Evolutionary conservation across 371 early-diverging fungal species (phyloP).

Genomic region (Mortierella sp.): DNA sequence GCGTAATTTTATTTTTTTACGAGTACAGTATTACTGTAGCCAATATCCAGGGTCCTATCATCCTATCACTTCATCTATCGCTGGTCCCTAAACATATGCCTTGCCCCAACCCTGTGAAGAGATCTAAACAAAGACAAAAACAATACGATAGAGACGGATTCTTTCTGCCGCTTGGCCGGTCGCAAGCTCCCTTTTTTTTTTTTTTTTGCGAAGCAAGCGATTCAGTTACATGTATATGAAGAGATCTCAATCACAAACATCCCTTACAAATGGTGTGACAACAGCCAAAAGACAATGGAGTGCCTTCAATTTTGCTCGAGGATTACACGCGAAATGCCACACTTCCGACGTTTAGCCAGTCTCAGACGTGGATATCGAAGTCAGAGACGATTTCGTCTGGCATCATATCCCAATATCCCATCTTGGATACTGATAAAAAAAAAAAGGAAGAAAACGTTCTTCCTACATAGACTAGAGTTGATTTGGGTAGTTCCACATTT

Average conservation of each 20-base stretch:
- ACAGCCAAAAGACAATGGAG: neutral
- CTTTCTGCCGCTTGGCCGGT: conserved; percentile 29
- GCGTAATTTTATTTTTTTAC: too few relatives aligned
- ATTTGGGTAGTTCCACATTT: neutral
- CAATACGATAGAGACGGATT: neutral
- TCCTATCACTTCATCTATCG: neutral
- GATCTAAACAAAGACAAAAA: neutral
- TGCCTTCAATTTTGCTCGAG: too few relatives aligned
- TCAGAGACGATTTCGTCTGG: neutral
- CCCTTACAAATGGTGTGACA: conserved; percentile 7
- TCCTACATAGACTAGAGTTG: neutral
- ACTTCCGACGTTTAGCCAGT: too few relatives aligned
- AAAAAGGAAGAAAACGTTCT: neutral
- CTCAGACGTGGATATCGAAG: too few relatives aligned
- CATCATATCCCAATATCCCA: too few relatives aligned
- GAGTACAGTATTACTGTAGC: neutral
- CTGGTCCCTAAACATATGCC: neutral
- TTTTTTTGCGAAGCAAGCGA: neutral
- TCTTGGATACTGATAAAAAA: too few relatives aligned
- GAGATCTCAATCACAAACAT: conserved; percentile 3
- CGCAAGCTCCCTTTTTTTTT: conserved; percentile 12
- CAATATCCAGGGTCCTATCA: neutral
- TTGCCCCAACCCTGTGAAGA: neutral
- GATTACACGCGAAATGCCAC: too few relatives aligned
- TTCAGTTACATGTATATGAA: neutral